phyloP scores from a whole-genome alignment of 352 stramenopile genomes.

The Phytopythium aichiense region DNA sequence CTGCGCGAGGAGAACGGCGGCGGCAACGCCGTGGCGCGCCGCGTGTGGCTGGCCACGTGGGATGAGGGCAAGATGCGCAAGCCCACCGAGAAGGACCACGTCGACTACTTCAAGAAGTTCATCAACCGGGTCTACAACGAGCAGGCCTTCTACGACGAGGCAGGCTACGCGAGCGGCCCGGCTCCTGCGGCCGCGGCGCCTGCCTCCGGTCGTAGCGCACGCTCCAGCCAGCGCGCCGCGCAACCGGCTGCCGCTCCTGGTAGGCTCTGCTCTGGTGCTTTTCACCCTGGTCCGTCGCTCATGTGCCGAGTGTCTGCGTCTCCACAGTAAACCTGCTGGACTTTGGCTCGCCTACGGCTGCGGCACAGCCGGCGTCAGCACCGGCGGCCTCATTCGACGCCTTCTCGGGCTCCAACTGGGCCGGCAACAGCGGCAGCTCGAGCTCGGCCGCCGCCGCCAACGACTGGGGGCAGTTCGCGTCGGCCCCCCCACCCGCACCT shows the following conservation, averaged over 20 bases:
- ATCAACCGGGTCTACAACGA: constrained; percentile 86
- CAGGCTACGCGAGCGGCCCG: constrained; percentile 10
- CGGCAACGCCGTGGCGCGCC: constrained; percentile 81
- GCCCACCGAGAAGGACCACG: constrained; percentile 62
- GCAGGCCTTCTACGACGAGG: constrained; percentile 66
- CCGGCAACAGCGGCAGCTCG: constrained; percentile 6
- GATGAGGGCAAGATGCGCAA: constrained; percentile 68
- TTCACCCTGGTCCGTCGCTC: background rate
- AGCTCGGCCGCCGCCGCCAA: constrained; percentile 4
- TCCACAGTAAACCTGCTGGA: constrained; percentile 49
- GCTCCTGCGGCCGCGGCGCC: too few species aligned
- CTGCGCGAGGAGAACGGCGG: constrained; percentile 83
- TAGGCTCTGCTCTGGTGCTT: background rate
- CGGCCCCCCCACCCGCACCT: constrained; percentile 14
- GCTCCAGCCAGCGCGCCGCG: constrained; percentile 8
- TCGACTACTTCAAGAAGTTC: constrained; percentile 86
- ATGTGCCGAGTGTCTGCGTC: constrained; percentile 1
- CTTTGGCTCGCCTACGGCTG: constrained; percentile 32
- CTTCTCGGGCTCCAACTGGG: constrained; percentile 18
- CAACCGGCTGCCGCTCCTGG: background rate
- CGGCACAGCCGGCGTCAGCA: constrained; percentile 12
- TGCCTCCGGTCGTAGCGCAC: background rate
- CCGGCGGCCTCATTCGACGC: constrained; percentile 31
- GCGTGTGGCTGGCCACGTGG: constrained; percentile 87
- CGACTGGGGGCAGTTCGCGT: constrained; percentile 31